Evolutionary conservation across 2,329 filamentous ascomycete genomes (phyloP).

Genomic region (Tolypocladium paradoxum): DNA sequence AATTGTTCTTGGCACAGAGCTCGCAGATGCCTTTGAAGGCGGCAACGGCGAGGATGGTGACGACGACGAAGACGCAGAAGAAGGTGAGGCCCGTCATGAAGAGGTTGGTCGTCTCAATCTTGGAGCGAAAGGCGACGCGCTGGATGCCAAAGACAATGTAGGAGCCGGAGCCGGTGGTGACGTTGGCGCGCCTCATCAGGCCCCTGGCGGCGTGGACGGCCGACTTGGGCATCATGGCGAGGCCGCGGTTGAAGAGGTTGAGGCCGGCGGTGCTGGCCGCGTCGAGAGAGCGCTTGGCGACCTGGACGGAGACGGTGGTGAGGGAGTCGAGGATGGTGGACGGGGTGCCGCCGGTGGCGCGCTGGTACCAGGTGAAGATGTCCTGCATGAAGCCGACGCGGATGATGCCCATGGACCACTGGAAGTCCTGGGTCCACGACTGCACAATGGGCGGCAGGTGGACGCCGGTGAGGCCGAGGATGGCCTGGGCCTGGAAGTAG

Average conservation of each 20-base stretch:
- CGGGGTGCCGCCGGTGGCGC: slow-evolving; percentile 78
- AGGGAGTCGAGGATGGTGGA: slow-evolving; percentile 68
- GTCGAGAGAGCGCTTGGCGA: slow-evolving; percentile 51
- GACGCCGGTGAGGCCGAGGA: slow-evolving; percentile 76
- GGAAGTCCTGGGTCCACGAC: slow-evolving; percentile 94
- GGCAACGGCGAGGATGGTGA: slow-evolving; percentile 62
- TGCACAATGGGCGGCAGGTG: slow-evolving; percentile 77
- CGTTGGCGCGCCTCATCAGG: slow-evolving; percentile 43
- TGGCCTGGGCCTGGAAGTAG: slow-evolving; percentile 90
- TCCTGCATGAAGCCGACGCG: slow-evolving; percentile 75
- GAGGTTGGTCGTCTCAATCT: slow-evolving; percentile 83
- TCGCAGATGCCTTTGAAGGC: slow-evolving; percentile 77
- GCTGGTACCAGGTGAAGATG: slow-evolving; percentile 92
- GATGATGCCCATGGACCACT: slow-evolving; percentile 97
- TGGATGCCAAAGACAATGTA: slow-evolving; percentile 71
- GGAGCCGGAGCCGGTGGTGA: slow-evolving; percentile 41
- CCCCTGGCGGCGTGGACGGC: slow-evolving; percentile 20
- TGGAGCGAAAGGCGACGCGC: slow-evolving; percentile 64
- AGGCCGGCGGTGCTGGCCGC: slow-evolving; percentile 23
- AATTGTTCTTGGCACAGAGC: slow-evolving; percentile 58
- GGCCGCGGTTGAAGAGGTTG: slow-evolving; percentile 42
- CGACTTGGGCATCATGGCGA: slow-evolving; percentile 37
- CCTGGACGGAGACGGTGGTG: slow-evolving; percentile 67
- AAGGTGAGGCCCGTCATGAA: slow-evolving; percentile 88
- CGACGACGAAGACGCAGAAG: slow-evolving; percentile 72